Evolutionary conservation across 2,329 filamentous ascomycete genomes (phyloP).

Genomic region (Curvularia verruculosa): DNA sequence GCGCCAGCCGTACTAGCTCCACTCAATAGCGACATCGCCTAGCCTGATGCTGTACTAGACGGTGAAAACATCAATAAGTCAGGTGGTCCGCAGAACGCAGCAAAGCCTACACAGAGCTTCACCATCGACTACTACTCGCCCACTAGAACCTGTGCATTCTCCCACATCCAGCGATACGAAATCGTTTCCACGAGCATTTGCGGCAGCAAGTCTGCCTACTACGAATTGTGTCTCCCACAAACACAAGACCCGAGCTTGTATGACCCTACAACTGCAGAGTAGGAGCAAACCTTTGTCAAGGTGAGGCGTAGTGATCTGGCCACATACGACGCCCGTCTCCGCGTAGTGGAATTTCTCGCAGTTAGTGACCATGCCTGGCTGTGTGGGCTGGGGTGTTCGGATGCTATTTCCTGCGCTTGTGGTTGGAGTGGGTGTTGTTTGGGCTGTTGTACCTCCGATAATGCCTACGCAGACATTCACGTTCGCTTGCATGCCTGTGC

Average conservation of each 20-base stretch:
- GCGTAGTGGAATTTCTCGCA: too few relatives aligned
- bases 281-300: neutral
- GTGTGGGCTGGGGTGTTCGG: too few relatives aligned
- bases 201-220: neutral
- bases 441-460: too few relatives aligned
- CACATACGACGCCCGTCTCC: too few relatives aligned
- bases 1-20: conserved; percentile 6
- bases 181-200: neutral
- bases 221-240: neutral
- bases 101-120: neutral
- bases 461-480: too few relatives aligned
- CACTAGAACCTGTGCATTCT: neutral
- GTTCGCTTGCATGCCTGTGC: too few relatives aligned
- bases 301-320: neutral
- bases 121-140: neutral
- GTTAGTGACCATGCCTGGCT: too few relatives aligned
- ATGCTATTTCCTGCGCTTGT: too few relatives aligned
- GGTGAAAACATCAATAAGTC: neutral
- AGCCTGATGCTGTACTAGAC: neutral
- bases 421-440: too few relatives aligned
- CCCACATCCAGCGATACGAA: neutral
- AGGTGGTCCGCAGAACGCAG: neutral
- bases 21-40: neutral
- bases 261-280: neutral
- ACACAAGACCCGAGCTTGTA: neutral